Evolutionary conservation across 345 rosid genomes (phyloP).

Genomic region (Populus simonii): DNA sequence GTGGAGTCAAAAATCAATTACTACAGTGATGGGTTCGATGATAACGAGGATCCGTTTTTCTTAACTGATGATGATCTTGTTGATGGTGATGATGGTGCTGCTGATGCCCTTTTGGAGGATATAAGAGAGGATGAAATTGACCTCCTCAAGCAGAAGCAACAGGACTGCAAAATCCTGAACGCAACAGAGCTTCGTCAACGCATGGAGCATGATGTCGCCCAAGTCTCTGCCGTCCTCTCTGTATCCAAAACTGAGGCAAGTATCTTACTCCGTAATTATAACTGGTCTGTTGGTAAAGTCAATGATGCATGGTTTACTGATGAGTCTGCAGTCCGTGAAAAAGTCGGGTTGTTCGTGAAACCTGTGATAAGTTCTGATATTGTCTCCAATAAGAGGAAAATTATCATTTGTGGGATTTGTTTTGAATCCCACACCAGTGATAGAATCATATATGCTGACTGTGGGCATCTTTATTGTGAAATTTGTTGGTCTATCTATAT

Average conservation of each 20-base stretch:
- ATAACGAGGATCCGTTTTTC: not conserved
- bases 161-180: conserved; percentile 2
- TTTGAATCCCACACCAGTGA: conserved; percentile 11
- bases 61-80: not conserved
- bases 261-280: conserved; percentile 14
- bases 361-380: not conserved
- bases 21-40: not conserved
- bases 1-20: not conserved
- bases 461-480: conserved; percentile 36
- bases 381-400: not conserved
- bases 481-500: conserved; percentile 36
- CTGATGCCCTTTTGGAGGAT: not conserved
- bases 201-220: conserved; percentile 6
- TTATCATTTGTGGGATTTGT: conserved; percentile 26
- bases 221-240: conserved; percentile 15
- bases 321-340: conserved; percentile 16
- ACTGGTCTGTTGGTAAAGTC: conserved; percentile 13
- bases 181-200: conserved; percentile 7
- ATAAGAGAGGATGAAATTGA: not conserved
- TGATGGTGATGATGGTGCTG: not conserved
- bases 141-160: not conserved
- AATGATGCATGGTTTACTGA: conserved; percentile 22
- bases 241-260: conserved; percentile 17
- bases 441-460: conserved; percentile 8
- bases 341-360: conserved; percentile 13